Conservation (phyloP, 2,329 filamentous ascomycete species). For the Botryotinia globosa region DNA sequence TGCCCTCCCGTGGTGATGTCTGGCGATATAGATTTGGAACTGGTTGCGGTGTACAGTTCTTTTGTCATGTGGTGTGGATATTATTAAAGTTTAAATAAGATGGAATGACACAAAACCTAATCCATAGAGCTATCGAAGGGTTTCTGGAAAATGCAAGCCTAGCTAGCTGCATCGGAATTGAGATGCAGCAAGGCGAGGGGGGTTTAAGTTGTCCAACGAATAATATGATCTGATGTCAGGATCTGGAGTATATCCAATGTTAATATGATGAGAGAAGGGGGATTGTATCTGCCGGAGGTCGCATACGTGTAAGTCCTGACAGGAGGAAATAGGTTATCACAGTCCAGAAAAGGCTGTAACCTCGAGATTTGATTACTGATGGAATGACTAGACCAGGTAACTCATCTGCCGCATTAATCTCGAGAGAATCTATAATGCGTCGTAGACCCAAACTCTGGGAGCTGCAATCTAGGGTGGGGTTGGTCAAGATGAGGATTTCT, state of each 20-base stretch:
- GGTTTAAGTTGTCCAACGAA: constrained; percentile 13
- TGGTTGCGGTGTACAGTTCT: constrained; percentile 14
- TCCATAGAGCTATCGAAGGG: constrained; percentile 14
- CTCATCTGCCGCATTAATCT: not conserved
- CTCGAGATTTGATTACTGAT: not conserved
- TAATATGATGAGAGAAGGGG: not conserved
- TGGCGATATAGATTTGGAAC: constrained; percentile 4
- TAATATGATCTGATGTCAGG: constrained; percentile 24
- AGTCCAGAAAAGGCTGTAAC: not conserved
- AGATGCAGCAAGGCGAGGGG: constrained; percentile 1
- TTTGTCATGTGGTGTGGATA: constrained; percentile 7
- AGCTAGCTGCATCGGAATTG: constrained; percentile 8
- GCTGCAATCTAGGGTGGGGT: not conserved
- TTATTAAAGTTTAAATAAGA: constrained; percentile 7
- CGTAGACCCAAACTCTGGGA: not conserved
- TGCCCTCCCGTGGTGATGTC: not conserved
- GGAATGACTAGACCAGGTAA: not conserved
- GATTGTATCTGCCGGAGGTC: not conserved
- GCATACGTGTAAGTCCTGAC: not conserved
- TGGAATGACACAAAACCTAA: not conserved
- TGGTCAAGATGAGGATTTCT: not conserved
- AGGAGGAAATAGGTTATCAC: not conserved
- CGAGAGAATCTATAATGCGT: not conserved
- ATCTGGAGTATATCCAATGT: constrained; percentile 11
- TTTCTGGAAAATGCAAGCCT: constrained; percentile 4